phyloP scores from a whole-genome alignment of 495 filamentous ascomycete genomes.

The Geoglossum glabrum region DNA sequence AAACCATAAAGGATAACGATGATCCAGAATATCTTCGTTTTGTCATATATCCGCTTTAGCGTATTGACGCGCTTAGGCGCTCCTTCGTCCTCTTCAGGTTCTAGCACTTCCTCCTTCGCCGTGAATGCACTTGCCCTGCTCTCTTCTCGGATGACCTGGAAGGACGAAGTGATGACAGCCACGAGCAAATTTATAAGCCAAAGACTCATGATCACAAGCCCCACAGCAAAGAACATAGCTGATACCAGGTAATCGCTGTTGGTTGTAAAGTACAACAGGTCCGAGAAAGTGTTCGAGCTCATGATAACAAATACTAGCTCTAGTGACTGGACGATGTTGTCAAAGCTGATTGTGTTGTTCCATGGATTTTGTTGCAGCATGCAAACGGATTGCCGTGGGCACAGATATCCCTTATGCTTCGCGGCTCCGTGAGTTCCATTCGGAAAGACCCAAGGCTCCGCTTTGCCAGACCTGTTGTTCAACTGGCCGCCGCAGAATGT shows the following conservation, averaged over 20 bases:
- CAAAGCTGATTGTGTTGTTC: conserved; percentile 77
- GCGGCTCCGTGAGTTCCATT: conserved; percentile 21
- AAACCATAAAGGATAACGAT: conserved; percentile 58
- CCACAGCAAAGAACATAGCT: conserved; percentile 67
- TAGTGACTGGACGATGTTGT: conserved; percentile 78
- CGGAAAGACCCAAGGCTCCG: conserved; percentile 43
- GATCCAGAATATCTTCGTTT: conserved; percentile 63
- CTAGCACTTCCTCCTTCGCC: conserved; percentile 37
- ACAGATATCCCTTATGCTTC: conserved; percentile 73
- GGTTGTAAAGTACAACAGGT: conserved; percentile 80
- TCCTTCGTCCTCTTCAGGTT: conserved; percentile 20
- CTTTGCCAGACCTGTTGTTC: conserved; percentile 31
- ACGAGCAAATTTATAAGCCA: conserved; percentile 96
- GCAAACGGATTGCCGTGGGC: conserved; percentile 64
- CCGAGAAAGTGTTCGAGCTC: conserved; percentile 90
- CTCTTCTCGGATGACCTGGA: conserved; percentile 95
- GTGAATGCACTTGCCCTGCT: conserved; percentile 88
- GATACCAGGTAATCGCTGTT: conserved; percentile 78
- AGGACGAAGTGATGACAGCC: conserved; percentile 94
- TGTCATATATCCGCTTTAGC: conserved; percentile 50
- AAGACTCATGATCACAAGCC: conserved; percentile 80
- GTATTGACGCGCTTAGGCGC: conserved; percentile 26
- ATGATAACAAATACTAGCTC: conserved; percentile 98
- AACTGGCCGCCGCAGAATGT: conserved; percentile 79
- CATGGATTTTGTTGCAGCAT: conserved; percentile 62